Base-by-base conservation (phyloP, 1,284 basidiomycete genomes). In the Sporisorium iseilematis-ciliati region DNA sequence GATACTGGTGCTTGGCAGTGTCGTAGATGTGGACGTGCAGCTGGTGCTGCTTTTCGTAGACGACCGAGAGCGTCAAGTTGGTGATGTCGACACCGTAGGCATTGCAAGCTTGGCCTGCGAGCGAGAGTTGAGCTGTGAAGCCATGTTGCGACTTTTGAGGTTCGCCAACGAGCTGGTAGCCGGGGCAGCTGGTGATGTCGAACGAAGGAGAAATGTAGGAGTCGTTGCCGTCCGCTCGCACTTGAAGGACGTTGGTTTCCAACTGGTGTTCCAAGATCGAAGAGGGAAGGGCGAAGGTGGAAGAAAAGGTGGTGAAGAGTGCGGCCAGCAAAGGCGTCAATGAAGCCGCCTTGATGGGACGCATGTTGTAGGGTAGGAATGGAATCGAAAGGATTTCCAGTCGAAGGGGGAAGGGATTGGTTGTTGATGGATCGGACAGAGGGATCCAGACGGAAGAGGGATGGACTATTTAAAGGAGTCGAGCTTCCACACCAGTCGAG, bases 21-120 rank as follows among this genome's bases (percentile, higher is more conserved):
- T 92, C 91, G 23, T 88, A 89, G 78, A 92, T 90, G 84, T 92
- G 92, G 62, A 93, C 87, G 75, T 92, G 91, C 18, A 93, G 89
- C 62, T 68, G 66, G 35, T 77, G 68, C 50, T 61, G 60, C 53
- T 65, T 67, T 80, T 92, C 91, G 75, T 91, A 91, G 0, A 88
- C 88, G 43, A 91, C 90, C 42, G 90, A 84, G 14, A 93, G 87
- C 6, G 89, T 90, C 46, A 93, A 88, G 65, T 90, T 86, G 2
- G 84, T 38, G 43, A 92, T 87, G 79, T 93, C 92, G 12, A 84
- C 87, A 16, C 92, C 91, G 78, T 92, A 93, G 12, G 90, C 91
- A 74, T 92, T 88, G 84, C 92, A 93, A 2, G 89, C 86, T 16
- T 85, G 56, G 2, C 91, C 91, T 3, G 88, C 88, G 7, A 93